These are phyloP conservation scores for Citrus sp. DNA, from an alignment of 345 rosid genomes.

Conservation along the genomic window DNA sequence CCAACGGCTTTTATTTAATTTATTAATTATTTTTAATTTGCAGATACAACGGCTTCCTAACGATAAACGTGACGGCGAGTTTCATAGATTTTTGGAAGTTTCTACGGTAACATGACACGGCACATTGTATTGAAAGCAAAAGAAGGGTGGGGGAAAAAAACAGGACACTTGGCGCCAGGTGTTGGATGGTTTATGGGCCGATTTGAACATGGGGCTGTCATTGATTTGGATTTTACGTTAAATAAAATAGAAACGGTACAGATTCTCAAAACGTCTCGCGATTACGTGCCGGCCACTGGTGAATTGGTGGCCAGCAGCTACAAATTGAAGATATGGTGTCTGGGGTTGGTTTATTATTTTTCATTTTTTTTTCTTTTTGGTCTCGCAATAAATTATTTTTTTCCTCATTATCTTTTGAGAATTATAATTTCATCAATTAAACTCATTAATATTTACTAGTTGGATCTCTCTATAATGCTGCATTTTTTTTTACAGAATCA, in stretches of 20 bases:
- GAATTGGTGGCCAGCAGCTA: background rate
- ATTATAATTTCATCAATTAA: too few relatives aligned
- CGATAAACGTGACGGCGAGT: background rate
- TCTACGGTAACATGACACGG: background rate
- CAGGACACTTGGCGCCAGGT: background rate
- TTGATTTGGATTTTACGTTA: too few relatives aligned
- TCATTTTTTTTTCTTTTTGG: too few relatives aligned
- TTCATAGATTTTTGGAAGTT: background rate
- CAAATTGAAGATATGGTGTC: background rate
- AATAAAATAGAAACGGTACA: too few relatives aligned
- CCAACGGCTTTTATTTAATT: background rate
- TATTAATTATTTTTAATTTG: background rate
- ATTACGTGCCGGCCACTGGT: background rate
- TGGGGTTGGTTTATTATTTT: too few relatives aligned
- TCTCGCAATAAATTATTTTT: too few relatives aligned
- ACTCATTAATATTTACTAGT: too few relatives aligned
- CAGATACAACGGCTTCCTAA: background rate
- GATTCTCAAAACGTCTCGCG: background rate
- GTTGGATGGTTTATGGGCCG: background rate
- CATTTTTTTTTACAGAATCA: too few relatives aligned
- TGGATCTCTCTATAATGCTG: too few relatives aligned
- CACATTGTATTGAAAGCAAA: background rate
- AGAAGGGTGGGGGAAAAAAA: too few relatives aligned
- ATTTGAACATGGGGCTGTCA: background rate
- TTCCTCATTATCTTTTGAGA: too few relatives aligned